phyloP scores from a whole-genome alignment of 2,329 filamentous ascomycete species.

The Trichoderma endophyticum region DNA sequence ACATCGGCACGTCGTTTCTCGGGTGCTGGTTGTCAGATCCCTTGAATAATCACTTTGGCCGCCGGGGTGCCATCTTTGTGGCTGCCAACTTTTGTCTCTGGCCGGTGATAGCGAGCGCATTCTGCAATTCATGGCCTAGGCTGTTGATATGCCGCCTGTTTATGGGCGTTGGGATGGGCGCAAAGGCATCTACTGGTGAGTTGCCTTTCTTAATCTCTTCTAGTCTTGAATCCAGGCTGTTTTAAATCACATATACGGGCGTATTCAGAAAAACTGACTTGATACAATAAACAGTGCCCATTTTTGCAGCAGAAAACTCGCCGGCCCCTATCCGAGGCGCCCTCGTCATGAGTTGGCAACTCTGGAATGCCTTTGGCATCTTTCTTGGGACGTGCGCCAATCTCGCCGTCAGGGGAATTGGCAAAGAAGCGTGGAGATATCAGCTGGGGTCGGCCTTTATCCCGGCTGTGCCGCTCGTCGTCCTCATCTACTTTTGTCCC shows the following conservation, averaged over 20 bases:
- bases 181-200: slow-evolving; percentile 61
- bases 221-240: background rate
- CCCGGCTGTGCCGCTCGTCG: slow-evolving; percentile 52
- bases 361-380: slow-evolving; percentile 64
- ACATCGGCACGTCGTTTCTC: slow-evolving; percentile 46
- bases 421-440: slow-evolving; percentile 53
- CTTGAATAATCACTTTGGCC: slow-evolving; percentile 46
- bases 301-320: slow-evolving; percentile 72
- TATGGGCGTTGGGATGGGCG: slow-evolving; percentile 74
- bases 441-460: slow-evolving; percentile 65
- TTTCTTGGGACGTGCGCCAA: slow-evolving; percentile 60
- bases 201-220: background rate
- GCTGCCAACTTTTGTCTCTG: slow-evolving; percentile 70
- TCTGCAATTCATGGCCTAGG: slow-evolving; percentile 68
- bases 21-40: slow-evolving; percentile 68
- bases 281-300: slow-evolving; percentile 51
- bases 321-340: slow-evolving; percentile 69
- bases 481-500: slow-evolving; percentile 63
- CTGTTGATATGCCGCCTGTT: slow-evolving; percentile 68
- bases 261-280: background rate
- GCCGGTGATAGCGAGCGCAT: slow-evolving; percentile 67
- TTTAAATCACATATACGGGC: background rate
- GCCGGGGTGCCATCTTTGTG: slow-evolving; percentile 61
- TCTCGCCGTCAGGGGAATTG: slow-evolving; percentile 43
- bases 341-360: slow-evolving; percentile 78